Base-by-base conservation (phyloP, 2,329 filamentous ascomycete species). In the Colletotrichum siamense region DNA sequence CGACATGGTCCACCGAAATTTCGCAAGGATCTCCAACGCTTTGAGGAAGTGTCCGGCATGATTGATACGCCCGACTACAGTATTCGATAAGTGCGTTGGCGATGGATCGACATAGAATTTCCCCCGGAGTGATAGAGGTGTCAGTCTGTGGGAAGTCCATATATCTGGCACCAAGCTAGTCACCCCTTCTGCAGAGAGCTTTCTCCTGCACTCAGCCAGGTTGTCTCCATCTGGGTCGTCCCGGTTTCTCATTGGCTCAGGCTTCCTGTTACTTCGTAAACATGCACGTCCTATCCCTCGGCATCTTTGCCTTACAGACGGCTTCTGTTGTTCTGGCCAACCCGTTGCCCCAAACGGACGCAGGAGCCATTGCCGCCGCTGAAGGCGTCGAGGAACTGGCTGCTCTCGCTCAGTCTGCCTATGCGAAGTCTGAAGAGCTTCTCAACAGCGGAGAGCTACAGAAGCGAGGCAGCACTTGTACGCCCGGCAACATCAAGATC, bases 221-320 rank as follows among this genome's bases (percentile, higher is more conserved):
- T 78, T 81, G 8, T 79, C 85, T 9, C 81, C 10, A 52, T 52
- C 86, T 39, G 79, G 79, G 68, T 85, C 87, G 79, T 87, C 86
- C 85, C 84, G 15, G 3, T 34, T 26, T 24, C n/a, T 32, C 39
- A 24, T 52, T 26, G 24, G 24, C 63, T 39, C n/a, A 52, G 22
- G 3, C 34, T 13, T 15, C 18, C n/a, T 12, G 13, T 28, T 16
- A 34, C n/a, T 12, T 16, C 10, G 8, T 30, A n/a, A 61, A n/a
- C 49, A 69, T 73, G 70, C 70, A 57, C 49, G 59, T 59, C 34
- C 22, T 39, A 24, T 61, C 49, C n/a, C 34, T 78, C 8, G 66
- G 77, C 26, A 71, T 81, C 8, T 78, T 82, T 69, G 74, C 74
- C 32, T 66, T 77, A 12, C 68, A 75, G 24, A 73, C 64, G 22